Evolutionary conservation across 2,329 filamentous ascomycete species (phyloP).

Genomic region (Fusarium camptoceras): DNA sequence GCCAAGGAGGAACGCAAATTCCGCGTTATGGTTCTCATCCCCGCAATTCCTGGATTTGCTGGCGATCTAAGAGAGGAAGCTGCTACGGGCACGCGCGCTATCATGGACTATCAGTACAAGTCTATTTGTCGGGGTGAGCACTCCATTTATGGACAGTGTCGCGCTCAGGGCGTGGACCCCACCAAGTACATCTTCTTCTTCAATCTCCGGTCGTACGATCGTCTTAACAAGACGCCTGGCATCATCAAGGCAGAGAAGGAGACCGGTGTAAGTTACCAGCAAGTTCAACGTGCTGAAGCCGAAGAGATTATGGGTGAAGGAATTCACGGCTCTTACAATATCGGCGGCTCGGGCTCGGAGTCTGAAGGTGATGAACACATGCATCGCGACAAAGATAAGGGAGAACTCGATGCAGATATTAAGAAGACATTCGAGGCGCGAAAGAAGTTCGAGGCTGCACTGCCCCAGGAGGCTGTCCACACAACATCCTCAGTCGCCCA

Average conservation of each 20-base stretch:
- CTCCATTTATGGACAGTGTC: slow-evolving; percentile 86
- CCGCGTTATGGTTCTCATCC: slow-evolving; percentile 88
- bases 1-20: slow-evolving; percentile 88
- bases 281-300: slow-evolving; percentile 88
- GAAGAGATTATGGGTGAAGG: slow-evolving; percentile 86
- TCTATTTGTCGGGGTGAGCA: slow-evolving; percentile 92
- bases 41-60: slow-evolving; percentile 92
- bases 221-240: slow-evolving; percentile 83
- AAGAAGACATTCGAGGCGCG: slow-evolving; percentile 61
- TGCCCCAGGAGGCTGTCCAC: slow-evolving; percentile 52
- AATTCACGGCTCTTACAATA: slow-evolving; percentile 69
- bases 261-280: slow-evolving; percentile 85
- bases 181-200: slow-evolving; percentile 89
- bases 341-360: slow-evolving; percentile 43
- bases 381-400: slow-evolving; percentile 54
- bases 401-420: slow-evolving; percentile 51
- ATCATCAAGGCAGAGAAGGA: slow-evolving; percentile 81
- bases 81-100: slow-evolving; percentile 87
- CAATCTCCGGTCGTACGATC: slow-evolving; percentile 92
- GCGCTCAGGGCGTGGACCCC: slow-evolving; percentile 79
- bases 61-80: slow-evolving; percentile 87
- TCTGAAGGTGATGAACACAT: slow-evolving; percentile 63
- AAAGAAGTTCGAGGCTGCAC: slow-evolving; percentile 63
- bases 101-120: slow-evolving; percentile 99
- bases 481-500: slow-evolving; percentile 70